A percentile compares a stretch with the other conserved stretches of the same genome.
Conservation (phyloP, 257 asterid genomes). For the Rehmannia glutinosa region DNA sequence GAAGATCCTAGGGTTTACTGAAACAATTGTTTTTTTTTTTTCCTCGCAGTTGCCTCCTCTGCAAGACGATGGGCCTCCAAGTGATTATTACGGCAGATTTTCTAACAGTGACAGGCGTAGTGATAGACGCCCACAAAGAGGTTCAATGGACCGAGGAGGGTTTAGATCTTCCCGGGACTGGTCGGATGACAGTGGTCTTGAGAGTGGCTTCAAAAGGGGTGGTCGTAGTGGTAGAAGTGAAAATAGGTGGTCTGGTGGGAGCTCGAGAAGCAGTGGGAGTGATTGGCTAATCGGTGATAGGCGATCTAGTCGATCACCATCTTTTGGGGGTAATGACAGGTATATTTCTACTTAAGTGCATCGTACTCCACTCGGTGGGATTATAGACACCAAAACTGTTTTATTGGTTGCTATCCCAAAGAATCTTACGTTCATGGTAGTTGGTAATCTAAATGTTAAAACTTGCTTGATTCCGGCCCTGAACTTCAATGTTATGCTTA, state of each 20-base stretch:
- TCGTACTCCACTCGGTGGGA: not conserved
- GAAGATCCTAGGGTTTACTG: too few relatives aligned
- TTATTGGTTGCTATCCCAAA: not conserved
- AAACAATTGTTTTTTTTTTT: too few relatives aligned
- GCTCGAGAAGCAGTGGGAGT: constrained; percentile 48
- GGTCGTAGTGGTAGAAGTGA: constrained; percentile 39
- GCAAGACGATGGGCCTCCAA: constrained; percentile 85
- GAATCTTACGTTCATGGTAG: too few relatives aligned
- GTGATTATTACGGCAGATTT: constrained; percentile 69
- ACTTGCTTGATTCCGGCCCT: too few relatives aligned
- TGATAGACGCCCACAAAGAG: constrained; percentile 46
- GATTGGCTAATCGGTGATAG: constrained; percentile 70
- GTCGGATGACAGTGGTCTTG: constrained; percentile 30
- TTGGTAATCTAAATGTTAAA: too few relatives aligned
- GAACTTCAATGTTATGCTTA: too few relatives aligned
- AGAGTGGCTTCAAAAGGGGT: constrained; percentile 24
- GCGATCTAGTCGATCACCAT: constrained; percentile 36
- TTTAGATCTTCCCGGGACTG: constrained; percentile 51
- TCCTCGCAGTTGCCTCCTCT: constrained; percentile 63
- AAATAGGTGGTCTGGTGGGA: constrained; percentile 30
- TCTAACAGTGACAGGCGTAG: constrained; percentile 54
- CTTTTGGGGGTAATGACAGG: constrained; percentile 52
- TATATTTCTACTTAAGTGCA: constrained; percentile 8
- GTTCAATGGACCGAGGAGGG: constrained; percentile 48
- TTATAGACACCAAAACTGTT: too few relatives aligned